Evolutionary conservation across 768 basidiomycete genomes (phyloP).

Genomic region (Stropharia rugosoannulata): DNA sequence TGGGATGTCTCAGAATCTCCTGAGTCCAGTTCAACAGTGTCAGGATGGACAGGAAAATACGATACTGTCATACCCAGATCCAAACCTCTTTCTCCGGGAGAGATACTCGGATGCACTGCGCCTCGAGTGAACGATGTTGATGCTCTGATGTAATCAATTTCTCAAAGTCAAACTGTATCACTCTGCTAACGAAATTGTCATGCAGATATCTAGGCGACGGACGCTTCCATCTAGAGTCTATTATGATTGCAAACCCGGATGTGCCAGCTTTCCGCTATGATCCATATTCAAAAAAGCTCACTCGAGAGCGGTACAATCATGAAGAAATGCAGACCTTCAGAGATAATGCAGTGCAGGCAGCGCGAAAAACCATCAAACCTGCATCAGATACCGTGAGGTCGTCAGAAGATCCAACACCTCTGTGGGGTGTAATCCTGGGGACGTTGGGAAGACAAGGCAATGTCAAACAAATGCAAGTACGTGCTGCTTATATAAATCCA

Average conservation of each 20-base stretch:
- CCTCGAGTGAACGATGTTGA: slow-evolving; percentile 78
- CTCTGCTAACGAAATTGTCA: slow-evolving; percentile 4
- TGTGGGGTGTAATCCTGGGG: slow-evolving; percentile 93
- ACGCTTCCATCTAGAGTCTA: slow-evolving; percentile 95
- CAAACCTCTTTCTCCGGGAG: slow-evolving; percentile 93
- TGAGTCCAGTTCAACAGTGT: slow-evolving; percentile 6
- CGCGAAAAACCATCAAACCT: slow-evolving; percentile 58
- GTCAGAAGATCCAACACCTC: slow-evolving; percentile 12
- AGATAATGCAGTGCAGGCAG: slow-evolving; percentile 71
- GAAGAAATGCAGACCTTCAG: slow-evolving; percentile 79
- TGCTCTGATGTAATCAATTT: slow-evolving; percentile 74
- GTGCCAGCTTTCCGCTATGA: slow-evolving; percentile 98
- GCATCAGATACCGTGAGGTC: slow-evolving; percentile 18
- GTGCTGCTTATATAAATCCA: background rate
- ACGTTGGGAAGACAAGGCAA: slow-evolving; percentile 95
- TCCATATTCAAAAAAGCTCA: slow-evolving; percentile 97
- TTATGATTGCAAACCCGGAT: slow-evolving; percentile 98
- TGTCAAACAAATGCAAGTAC: slow-evolving; percentile 80
- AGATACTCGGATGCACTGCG: slow-evolving; percentile 96
- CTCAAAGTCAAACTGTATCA: slow-evolving; percentile 1
- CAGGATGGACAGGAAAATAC: slow-evolving; percentile 62
- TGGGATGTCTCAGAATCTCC: slow-evolving; percentile 29
- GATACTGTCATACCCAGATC: slow-evolving; percentile 78
- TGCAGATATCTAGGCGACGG: slow-evolving; percentile 94
- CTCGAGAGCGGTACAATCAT: slow-evolving; percentile 89